These are phyloP conservation scores for Pseudofabraea citricarpa DNA, from an alignment of 2,329 filamentous ascomycete genomes.

Conservation along the genomic window DNA sequence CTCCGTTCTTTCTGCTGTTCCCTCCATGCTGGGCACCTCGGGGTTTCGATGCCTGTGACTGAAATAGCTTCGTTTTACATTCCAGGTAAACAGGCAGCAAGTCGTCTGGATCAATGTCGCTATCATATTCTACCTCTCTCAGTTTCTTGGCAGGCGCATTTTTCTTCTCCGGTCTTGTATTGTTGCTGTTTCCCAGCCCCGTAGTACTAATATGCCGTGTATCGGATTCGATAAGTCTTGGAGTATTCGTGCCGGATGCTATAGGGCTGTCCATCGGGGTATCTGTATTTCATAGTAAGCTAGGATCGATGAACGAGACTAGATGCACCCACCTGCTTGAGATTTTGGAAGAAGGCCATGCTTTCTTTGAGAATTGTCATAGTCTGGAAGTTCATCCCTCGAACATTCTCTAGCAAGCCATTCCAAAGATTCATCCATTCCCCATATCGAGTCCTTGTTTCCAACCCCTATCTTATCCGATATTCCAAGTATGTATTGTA, in stretches of 20 bases:
- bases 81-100: slow-evolving; percentile 73
- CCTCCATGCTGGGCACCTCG: slow-evolving; percentile 29
- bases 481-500: slow-evolving; percentile 64
- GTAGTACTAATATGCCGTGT: slow-evolving; percentile 20
- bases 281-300: slow-evolving; percentile 16
- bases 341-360: slow-evolving; percentile 17
- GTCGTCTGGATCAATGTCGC: slow-evolving; percentile 70
- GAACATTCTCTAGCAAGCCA: slow-evolving; percentile 81
- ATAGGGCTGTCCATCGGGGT: slow-evolving; percentile 25
- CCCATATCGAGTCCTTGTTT: slow-evolving; percentile 70
- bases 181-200: slow-evolving; percentile 4
- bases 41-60: slow-evolving; percentile 46
- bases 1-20: slow-evolving; percentile 6
- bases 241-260: slow-evolving; percentile 26
- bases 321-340: slow-evolving; percentile 21
- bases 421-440: slow-evolving; percentile 80
- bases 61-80: slow-evolving; percentile 65
- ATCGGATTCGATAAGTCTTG: slow-evolving; percentile 22
- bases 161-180: slow-evolving; percentile 13
- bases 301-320: slow-evolving; percentile 4
- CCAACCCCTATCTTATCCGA: slow-evolving; percentile 54
- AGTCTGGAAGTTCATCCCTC: slow-evolving; percentile 65
- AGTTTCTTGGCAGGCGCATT: slow-evolving; percentile 13
- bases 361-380: slow-evolving; percentile 46
- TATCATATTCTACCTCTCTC: slow-evolving; percentile 47